phyloP scores from a whole-genome alignment of 768 basidiomycete genomes.

The Hebeloma cylindrosporum region DNA sequence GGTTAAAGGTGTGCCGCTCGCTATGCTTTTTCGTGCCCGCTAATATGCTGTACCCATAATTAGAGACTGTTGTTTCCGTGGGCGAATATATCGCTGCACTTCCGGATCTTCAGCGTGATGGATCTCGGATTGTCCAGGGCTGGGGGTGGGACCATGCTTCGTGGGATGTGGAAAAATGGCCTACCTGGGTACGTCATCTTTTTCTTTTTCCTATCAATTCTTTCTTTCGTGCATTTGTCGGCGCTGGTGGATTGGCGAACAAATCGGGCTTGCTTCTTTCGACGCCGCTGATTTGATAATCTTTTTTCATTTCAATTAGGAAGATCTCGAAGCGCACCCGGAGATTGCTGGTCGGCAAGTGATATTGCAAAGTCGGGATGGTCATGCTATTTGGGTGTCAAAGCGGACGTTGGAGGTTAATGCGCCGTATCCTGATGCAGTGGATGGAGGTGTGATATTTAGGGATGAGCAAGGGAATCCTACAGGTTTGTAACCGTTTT shows the following conservation, averaged over 20 bases:
- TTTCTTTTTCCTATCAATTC: background rate
- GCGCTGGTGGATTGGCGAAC: too few relatives aligned
- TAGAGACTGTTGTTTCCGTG: slow-evolving; percentile 64
- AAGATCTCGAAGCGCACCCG: slow-evolving; percentile 69
- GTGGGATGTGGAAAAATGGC: slow-evolving; percentile 40
- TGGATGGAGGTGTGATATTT: slow-evolving; percentile 81
- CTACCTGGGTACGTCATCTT: slow-evolving; percentile 16
- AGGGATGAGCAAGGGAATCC: slow-evolving; percentile 65
- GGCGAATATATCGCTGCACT: slow-evolving; percentile 59
- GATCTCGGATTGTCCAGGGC: slow-evolving; percentile 65
- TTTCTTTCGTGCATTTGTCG: slow-evolving; percentile 40
- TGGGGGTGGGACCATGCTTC: slow-evolving; percentile 92
- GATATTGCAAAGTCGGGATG: slow-evolving; percentile 83
- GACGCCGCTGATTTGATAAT: too few relatives aligned
- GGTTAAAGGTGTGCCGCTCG: slow-evolving; percentile 46
- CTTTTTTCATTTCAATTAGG: slow-evolving; percentile 37
- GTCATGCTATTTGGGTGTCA: slow-evolving; percentile 88
- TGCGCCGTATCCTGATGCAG: slow-evolving; percentile 58
- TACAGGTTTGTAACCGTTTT: slow-evolving; percentile 50
- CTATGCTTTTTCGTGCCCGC: background rate
- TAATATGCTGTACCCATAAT: background rate
- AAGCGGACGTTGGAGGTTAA: slow-evolving; percentile 55
- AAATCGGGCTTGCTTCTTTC: too few relatives aligned
- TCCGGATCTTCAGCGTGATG: slow-evolving; percentile 53
- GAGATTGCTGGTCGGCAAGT: slow-evolving; percentile 67